phyloP scores from a whole-genome alignment of 208 protist genomes.

The Naegleria lovaniensis region DNA sequence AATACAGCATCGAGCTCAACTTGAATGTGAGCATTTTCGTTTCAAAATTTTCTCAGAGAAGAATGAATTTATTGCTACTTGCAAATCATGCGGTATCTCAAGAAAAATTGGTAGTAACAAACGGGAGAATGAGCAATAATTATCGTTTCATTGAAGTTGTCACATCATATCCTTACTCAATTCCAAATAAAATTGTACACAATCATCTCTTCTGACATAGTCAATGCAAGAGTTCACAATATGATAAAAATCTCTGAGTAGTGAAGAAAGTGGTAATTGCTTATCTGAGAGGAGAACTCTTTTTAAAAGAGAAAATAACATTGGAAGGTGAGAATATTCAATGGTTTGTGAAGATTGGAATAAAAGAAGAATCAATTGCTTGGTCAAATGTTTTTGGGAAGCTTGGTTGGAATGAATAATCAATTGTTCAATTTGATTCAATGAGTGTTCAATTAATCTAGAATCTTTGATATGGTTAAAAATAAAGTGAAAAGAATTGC shows the following conservation, averaged over 20 bases:
- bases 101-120: too few relatives aligned
- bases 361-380: neutral
- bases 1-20: too few relatives aligned
- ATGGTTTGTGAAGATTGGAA: neutral
- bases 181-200: neutral
- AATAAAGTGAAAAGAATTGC: neutral
- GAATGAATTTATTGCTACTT: too few relatives aligned
- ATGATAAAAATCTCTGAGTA: neutral
- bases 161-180: neutral
- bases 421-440: neutral
- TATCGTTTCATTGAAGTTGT: neutral
- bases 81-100: too few relatives aligned
- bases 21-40: too few relatives aligned
- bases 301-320: neutral
- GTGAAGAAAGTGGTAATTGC: neutral
- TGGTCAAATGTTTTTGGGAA: neutral
- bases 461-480: neutral
- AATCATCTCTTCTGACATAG: neutral
- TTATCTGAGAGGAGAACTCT: neutral
- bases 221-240: neutral
- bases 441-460: neutral
- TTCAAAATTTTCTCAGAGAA: too few relatives aligned
- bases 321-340: neutral
- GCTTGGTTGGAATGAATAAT: neutral
- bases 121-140: too few relatives aligned